These are phyloP conservation scores for Raffaelea ambrosiae DNA, from an alignment of 2,329 filamentous ascomycete genomes.

Conservation along the genomic window DNA sequence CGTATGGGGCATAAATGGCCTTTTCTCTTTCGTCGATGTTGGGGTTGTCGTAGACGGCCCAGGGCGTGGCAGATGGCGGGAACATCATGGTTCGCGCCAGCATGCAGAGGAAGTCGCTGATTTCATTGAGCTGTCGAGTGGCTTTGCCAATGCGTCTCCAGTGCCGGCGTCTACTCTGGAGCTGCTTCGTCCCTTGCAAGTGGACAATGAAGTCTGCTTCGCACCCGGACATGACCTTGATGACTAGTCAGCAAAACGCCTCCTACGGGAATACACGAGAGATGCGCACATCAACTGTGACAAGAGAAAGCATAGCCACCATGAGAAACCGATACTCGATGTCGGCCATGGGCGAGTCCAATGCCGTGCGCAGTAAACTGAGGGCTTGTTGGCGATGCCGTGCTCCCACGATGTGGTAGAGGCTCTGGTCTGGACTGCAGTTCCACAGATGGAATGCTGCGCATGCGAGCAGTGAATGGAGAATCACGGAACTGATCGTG, in stretches of 20 bases:
- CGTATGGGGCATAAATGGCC: too few relatives aligned
- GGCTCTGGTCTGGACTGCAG: background rate
- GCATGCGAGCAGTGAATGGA: conserved; percentile 6
- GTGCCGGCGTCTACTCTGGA: background rate
- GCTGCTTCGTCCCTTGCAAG: conserved; percentile 5
- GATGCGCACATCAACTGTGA: conserved; percentile 5
- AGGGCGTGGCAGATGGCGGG: background rate
- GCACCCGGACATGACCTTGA: conserved; percentile 6
- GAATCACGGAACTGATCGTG: background rate
- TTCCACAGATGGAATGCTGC: conserved; percentile 8
- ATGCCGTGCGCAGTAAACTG: background rate
- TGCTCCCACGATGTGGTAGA: conserved; percentile 1
- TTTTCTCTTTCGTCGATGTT: background rate
- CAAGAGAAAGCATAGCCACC: conserved; percentile 9
- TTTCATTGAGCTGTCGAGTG: conserved; percentile 6
- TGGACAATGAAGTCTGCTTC: conserved; percentile 7
- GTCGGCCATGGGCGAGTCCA: background rate
- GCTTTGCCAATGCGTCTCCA: background rate
- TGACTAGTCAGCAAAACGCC: background rate
- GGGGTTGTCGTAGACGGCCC: background rate
- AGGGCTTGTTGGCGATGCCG: conserved; percentile 4
- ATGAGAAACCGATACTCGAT: conserved; percentile 4
- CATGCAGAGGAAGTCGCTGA: conserved; percentile 7
- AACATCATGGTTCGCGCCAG: conserved; percentile 5
- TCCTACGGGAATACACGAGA: background rate